Conservation (phyloP, 306 rosid species). For the Crataegus laevigata region DNA sequence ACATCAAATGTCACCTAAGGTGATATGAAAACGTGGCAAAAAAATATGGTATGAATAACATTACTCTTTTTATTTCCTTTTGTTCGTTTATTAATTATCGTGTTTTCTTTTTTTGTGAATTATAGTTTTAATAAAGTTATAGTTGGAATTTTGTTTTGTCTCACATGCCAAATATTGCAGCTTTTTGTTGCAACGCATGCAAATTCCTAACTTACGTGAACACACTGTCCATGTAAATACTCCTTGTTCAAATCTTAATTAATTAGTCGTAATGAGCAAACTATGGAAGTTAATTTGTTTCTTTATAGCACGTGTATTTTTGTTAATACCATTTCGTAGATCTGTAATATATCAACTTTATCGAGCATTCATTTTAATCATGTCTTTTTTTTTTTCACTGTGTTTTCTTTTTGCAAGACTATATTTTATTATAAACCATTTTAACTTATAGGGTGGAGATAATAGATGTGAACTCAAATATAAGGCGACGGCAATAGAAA, state of each 20-base stretch:
- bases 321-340: too few relatives aligned
- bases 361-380: too few relatives aligned
- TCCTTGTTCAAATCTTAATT: constrained; percentile 5
- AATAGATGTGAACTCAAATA: not conserved
- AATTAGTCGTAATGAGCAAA: not conserved
- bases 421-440: not conserved
- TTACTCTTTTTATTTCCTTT: not conserved
- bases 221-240: constrained; percentile 8
- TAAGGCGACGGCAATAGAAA: too few relatives aligned
- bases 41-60: too few relatives aligned
- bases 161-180: constrained; percentile 7
- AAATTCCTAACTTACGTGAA: constrained; percentile 9
- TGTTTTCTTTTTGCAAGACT: too few relatives aligned
- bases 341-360: too few relatives aligned
- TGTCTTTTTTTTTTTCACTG: too few relatives aligned
- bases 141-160: constrained; percentile 37
- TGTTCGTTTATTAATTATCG: constrained; percentile 20
- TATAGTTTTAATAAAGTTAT: constrained; percentile 36
- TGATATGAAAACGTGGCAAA: too few relatives aligned
- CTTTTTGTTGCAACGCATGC: constrained; percentile 33
- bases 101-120: constrained; percentile 41
- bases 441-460: rapidly evolving
- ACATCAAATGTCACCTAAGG: too few relatives aligned
- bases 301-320: too few relatives aligned
- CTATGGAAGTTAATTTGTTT: too few relatives aligned